phyloP scores from a whole-genome alignment of 371 early-diverging fungal species.

The Zychaea mexicana region DNA sequence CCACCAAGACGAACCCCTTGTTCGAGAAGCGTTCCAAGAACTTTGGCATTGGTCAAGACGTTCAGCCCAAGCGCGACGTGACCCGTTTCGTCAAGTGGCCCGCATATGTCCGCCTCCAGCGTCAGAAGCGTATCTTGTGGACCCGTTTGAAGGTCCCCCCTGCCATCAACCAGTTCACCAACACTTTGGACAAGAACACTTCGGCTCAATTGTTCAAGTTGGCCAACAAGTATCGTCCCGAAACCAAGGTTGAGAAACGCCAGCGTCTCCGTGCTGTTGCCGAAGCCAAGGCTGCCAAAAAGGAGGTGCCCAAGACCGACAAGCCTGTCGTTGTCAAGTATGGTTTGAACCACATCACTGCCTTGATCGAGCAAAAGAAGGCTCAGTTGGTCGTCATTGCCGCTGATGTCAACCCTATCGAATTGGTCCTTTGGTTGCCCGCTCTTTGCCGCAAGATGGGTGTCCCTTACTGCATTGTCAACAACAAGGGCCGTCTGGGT shows the following conservation, averaged over 20 bases:
- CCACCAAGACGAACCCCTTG: slow-evolving; percentile 82
- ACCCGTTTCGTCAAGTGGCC: slow-evolving; percentile 98
- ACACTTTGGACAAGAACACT: slow-evolving; percentile 96
- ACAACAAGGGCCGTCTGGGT: slow-evolving; percentile 97
- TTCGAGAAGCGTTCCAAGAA: slow-evolving; percentile 91
- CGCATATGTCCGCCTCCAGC: slow-evolving; percentile 95
- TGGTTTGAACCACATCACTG: slow-evolving; percentile 99
- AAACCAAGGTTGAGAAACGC: slow-evolving; percentile 96
- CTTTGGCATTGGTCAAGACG: slow-evolving; percentile 94
- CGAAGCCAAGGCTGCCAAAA: slow-evolving; percentile 82
- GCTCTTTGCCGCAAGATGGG: slow-evolving; percentile 99
- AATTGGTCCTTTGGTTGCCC: slow-evolving; percentile 98
- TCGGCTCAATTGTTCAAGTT: slow-evolving; percentile 97
- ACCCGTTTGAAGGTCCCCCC: slow-evolving; percentile 99
- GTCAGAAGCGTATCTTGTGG: slow-evolving; percentile 95
- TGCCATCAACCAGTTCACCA: slow-evolving; percentile 99
- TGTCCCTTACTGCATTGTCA: slow-evolving; percentile 99
- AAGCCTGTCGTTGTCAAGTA: slow-evolving; percentile 98
- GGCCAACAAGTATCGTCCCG: slow-evolving; percentile 98
- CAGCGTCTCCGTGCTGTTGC: slow-evolving; percentile 88
- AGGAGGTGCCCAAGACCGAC: slow-evolving; percentile 85
- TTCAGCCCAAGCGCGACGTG: slow-evolving; percentile 96
- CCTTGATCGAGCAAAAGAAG: slow-evolving; percentile 98
- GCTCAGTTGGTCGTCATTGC: slow-evolving; percentile 99
- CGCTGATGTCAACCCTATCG: slow-evolving; percentile 99